phyloP scores from a whole-genome alignment of 2,329 filamentous ascomycete species.

The Trichoderma aggressivum region DNA sequence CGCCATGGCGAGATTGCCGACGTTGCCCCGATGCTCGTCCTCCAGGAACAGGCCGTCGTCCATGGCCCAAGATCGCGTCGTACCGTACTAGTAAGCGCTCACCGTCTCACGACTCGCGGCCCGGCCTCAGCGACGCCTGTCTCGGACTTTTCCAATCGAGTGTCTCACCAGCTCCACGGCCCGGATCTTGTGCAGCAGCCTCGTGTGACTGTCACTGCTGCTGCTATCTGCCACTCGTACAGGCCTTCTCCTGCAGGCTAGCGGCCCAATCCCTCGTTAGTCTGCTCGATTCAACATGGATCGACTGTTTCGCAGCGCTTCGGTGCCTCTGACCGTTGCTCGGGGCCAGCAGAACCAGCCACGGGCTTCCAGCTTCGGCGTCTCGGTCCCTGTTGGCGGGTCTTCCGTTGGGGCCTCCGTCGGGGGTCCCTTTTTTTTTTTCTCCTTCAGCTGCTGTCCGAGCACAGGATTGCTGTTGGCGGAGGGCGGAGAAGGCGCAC shows the following conservation, averaged over 20 bases:
- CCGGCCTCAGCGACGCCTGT: background rate
- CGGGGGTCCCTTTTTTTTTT: background rate
- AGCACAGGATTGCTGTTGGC: slow-evolving; percentile 12
- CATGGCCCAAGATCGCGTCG: background rate
- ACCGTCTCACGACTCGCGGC: background rate
- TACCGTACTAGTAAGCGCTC: background rate
- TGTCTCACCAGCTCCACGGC: background rate
- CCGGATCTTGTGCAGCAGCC: background rate
- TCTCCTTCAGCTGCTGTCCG: background rate
- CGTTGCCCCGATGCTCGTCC: background rate
- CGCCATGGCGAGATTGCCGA: background rate
- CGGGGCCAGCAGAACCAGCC: background rate
- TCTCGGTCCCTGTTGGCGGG: slow-evolving; percentile 1
- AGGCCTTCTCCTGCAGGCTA: background rate
- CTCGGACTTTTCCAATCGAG: background rate
- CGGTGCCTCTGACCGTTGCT: background rate
- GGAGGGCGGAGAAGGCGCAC: slow-evolving; percentile 14
- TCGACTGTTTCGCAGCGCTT: slow-evolving; percentile 1
- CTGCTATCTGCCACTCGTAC: background rate
- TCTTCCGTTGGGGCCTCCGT: slow-evolving; percentile 8
- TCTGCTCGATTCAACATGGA: background rate
- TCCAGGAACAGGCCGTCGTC: background rate
- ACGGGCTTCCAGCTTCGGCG: background rate
- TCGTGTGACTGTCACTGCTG: background rate
- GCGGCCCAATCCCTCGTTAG: background rate